A percentile compares a stretch with the other conserved stretches of the same genome.
phyloP scores from a whole-genome alignment of 2,329 filamentous ascomycete genomes.

The Zasmidium cellare region DNA sequence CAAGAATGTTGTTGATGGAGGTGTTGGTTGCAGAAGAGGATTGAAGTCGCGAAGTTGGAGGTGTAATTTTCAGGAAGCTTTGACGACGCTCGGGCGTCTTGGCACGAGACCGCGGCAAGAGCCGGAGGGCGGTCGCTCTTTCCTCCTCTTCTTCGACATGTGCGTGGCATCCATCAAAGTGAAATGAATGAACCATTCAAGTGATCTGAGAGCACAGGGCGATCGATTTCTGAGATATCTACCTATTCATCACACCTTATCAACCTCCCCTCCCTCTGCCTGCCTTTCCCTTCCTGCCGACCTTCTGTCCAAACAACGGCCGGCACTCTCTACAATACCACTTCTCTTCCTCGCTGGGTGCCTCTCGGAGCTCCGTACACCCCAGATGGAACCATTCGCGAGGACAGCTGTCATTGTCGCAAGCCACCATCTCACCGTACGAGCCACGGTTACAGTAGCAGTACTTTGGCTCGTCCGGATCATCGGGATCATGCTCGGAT shows the following conservation, averaged over 20 bases:
- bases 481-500: slow-evolving; percentile 41
- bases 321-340: slow-evolving; percentile 58
- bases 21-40: background rate
- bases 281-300: slow-evolving; percentile 15
- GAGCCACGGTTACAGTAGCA: slow-evolving; percentile 66
- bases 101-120: background rate
- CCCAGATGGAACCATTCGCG: slow-evolving; percentile 69
- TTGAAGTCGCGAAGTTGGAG: background rate
- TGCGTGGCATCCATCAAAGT: background rate
- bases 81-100: background rate
- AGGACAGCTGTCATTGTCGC: slow-evolving; percentile 64
- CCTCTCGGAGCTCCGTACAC: slow-evolving; percentile 62
- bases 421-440: slow-evolving; percentile 68
- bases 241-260: background rate
- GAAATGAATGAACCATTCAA: background rate
- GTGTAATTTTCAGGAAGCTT: background rate
- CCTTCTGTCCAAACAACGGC: slow-evolving; percentile 18
- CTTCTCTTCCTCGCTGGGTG: slow-evolving; percentile 54
- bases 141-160: background rate
- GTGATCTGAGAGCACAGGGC: background rate
- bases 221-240: background rate
- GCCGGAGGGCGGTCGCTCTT: background rate
- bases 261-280: slow-evolving; percentile 20
- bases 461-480: slow-evolving; percentile 60
- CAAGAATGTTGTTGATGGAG: background rate